A percentile compares a stretch with the other conserved stretches of the same genome.
These are phyloP conservation scores for Cucumis cinereus DNA, from an alignment of 306 rosid genomes.

Conservation along the genomic window DNA sequence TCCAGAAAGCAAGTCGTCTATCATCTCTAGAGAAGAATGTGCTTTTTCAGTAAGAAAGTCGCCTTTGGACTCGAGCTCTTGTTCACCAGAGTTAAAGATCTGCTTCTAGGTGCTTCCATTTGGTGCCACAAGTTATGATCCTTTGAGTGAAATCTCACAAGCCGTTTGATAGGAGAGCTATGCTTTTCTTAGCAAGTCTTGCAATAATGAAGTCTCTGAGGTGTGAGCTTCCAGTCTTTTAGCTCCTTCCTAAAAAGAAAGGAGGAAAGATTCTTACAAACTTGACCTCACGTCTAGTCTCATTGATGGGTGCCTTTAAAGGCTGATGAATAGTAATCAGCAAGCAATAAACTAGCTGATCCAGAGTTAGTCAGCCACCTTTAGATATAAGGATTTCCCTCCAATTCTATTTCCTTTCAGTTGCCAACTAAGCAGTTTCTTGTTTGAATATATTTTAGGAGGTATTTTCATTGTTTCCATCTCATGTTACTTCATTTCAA, in stretches of 20 bases:
- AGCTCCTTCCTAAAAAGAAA: background rate
- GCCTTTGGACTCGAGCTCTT: background rate
- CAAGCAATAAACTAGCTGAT: background rate
- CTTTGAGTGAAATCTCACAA: background rate
- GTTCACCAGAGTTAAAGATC: background rate
- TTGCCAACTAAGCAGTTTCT: background rate
- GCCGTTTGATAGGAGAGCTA: background rate
- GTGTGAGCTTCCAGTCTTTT: background rate
- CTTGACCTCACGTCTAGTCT: background rate
- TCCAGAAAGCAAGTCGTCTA: background rate
- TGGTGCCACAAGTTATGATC: background rate
- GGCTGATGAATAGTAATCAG: background rate
- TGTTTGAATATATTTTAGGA: background rate
- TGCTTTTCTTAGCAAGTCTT: background rate
- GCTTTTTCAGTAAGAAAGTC: background rate
- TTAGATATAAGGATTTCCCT: background rate
- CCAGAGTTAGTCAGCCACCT: background rate
- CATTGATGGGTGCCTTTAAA: background rate
- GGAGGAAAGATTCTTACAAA: background rate
- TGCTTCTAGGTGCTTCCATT: background rate
- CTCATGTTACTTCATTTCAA: conserved; percentile 7
- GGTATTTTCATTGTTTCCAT: background rate
- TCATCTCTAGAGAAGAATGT: background rate
- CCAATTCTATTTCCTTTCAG: background rate
- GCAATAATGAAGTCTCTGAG: background rate